Evolutionary conservation across 2,329 filamentous ascomycete genomes (phyloP).

Genomic region (Sporothrix curviconia): DNA sequence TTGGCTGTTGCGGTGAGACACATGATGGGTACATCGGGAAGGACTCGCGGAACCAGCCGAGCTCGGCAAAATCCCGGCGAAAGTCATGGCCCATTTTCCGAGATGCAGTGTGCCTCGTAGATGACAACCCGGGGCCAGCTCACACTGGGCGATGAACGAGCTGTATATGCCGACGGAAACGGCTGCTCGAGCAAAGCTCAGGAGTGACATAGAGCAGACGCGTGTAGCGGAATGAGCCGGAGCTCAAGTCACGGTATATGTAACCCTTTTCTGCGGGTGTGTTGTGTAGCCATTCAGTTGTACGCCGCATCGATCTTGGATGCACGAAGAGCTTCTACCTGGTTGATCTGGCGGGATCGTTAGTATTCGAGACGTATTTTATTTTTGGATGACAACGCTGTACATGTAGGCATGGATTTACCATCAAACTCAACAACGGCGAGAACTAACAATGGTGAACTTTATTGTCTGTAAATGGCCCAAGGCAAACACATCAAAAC

Average conservation of each 20-base stretch:
- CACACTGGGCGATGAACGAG: conserved; percentile 70
- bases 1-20: conserved; percentile 92
- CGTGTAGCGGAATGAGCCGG: conserved; percentile 76
- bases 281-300: conserved; percentile 83
- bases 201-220: conserved; percentile 89
- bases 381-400: too few species aligned
- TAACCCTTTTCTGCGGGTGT: conserved; percentile 54
- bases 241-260: conserved; percentile 76
- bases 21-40: conserved; percentile 86
- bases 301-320: conserved; percentile 73
- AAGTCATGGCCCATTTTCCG: conserved; percentile 98
- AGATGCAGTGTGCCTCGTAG: conserved; percentile 95
- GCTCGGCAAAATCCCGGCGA: conserved; percentile 79
- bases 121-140: conserved; percentile 84
- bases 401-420: too few species aligned
- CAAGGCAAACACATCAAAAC: not conserved
- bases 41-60: conserved; percentile 76
- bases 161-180: conserved; percentile 68
- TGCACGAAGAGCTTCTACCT: conserved; percentile 71
- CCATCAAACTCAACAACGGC: conserved; percentile 83
- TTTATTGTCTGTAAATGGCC: not conserved
- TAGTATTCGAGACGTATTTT: too few species aligned
- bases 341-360: conserved; percentile 61
- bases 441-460: conserved; percentile 91
- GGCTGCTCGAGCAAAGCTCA: conserved; percentile 71